phyloP scores from a whole-genome alignment of 2,329 filamentous ascomycete species.

The Fusarium pseudonygamai region DNA sequence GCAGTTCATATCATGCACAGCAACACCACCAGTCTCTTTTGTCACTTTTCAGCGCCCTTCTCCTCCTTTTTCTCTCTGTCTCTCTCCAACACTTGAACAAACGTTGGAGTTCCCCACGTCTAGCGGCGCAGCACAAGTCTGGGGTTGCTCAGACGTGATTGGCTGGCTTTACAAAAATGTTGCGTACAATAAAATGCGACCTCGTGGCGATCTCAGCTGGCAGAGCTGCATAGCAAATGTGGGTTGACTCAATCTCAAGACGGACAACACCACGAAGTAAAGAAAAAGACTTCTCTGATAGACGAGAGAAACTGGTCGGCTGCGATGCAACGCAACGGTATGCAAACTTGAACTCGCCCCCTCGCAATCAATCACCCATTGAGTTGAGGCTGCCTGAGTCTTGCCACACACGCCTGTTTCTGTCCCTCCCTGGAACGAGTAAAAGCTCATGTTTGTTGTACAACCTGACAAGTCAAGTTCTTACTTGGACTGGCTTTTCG shows the following conservation, averaged over 20 bases:
- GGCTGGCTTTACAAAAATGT: conserved; percentile 5
- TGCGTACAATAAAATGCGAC: conserved; percentile 23
- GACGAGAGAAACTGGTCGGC: conserved; percentile 9
- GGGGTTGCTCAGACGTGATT: conserved; percentile 10
- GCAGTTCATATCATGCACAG: conserved; percentile 5
- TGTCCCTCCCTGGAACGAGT: background rate
- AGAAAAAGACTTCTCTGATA: conserved; percentile 4
- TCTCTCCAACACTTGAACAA: background rate
- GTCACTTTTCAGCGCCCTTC: background rate
- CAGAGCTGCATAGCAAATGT: conserved; percentile 16
- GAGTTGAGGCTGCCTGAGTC: conserved; percentile 10
- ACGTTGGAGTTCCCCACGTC: conserved; percentile 15
- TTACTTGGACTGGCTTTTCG: background rate
- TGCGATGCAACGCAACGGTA: conserved; percentile 37
- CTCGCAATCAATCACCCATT: conserved; percentile 14
- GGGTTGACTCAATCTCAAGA: background rate
- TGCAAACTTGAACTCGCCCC: conserved; percentile 17
- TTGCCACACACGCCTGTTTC: conserved; percentile 31
- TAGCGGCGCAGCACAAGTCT: conserved; percentile 12
- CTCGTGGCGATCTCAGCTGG: conserved; percentile 24
- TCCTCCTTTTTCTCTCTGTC: background rate
- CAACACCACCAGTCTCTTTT: conserved; percentile 12
- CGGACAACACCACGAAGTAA: background rate
- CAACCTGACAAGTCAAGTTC: conserved; percentile 32
- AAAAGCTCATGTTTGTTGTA: conserved; percentile 22